Evolutionary conservation across 805 yeast species (phyloP), one percentile per base, ranked within the genome.

Genomic region (Blastobotrys muscicola): DNA sequence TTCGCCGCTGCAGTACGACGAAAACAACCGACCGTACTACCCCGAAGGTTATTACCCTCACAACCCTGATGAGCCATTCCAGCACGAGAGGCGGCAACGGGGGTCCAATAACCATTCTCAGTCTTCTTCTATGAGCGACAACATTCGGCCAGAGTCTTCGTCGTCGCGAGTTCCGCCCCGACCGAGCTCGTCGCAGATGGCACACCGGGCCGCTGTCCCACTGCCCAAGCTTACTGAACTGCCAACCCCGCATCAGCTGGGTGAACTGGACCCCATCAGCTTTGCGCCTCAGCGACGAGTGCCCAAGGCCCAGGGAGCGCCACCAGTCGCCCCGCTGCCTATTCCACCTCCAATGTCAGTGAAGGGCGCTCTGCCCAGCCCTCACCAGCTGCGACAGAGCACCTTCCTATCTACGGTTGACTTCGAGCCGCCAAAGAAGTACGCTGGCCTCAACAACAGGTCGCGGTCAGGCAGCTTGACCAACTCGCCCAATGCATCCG

Each of bases 351-450:
- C 42, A 29, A 29, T 10, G 36, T 31, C 44, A n/a, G 43, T 36
- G 29, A 36, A 42, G n/a, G 47, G 39, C 14, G 46, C 44, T 12
- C 35, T 54, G 32, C 56, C 56, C 8, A 44, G 51, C 30, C 58
- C 58, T 6, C 52, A 52, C 30, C 54, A 49, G 10, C 39, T 54
- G 13, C 45, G 55, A 31, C 46, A 50, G 36, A 45, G 50, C 38
- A 50, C 49, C 13, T 47, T 45, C 3, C 41, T 52, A 37, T 42
- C 53, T 12, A 34, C 42, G 30, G 41, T 50, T 32, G 56, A 52
- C 36, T 54, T 53, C 40, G 54, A 55, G 5, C 56, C 57, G 11
- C 56, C 58, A 10, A 45, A 48, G 43, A 51, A 50, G 45, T 50
- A 34, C 41, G 8, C 8, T 14, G 12, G 13, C 32, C 8, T 15